Evolutionary conservation across 2,329 filamentous ascomycete genomes (phyloP).

Genomic region (Nemania diffusa): DNA sequence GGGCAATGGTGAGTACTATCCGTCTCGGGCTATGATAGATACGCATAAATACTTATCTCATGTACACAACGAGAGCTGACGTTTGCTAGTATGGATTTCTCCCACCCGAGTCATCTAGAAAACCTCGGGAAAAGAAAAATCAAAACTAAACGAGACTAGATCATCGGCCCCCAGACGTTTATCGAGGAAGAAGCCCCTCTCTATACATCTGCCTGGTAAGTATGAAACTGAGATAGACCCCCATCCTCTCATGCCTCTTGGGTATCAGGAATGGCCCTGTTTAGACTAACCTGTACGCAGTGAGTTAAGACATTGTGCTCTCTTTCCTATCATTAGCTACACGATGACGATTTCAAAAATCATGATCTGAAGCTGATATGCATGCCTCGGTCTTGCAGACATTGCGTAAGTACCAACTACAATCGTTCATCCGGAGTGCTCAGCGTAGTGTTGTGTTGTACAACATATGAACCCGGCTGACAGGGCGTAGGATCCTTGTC

Average conservation of each 20-base stretch:
- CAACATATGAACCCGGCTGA: neutral
- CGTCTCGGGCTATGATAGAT: neutral
- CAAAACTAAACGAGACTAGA: slow-evolving; percentile 24
- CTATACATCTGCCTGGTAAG: slow-evolving; percentile 57
- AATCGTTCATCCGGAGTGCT: too few species aligned
- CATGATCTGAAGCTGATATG: slow-evolving; percentile 2
- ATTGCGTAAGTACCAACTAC: slow-evolving; percentile 52
- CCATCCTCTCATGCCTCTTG: neutral
- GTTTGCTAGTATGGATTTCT: slow-evolving; percentile 19
- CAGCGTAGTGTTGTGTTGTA: neutral
- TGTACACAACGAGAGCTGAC: slow-evolving; percentile 13
- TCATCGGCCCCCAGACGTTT: slow-evolving; percentile 47
- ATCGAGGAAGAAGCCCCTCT: slow-evolving; percentile 59
- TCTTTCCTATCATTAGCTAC: neutral
- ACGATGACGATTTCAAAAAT: neutral
- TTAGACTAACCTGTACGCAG: slow-evolving; percentile 16
- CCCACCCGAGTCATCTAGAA: neutral
- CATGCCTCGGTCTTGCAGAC: slow-evolving; percentile 37
- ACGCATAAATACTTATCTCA: neutral
- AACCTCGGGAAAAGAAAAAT: neutral
- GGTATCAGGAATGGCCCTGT: neutral
- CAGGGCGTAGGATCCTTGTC: slow-evolving; percentile 59
- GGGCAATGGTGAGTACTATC: slow-evolving; percentile 35
- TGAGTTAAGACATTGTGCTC: slow-evolving; percentile 8
- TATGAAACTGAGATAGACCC: too few species aligned